A percentile compares a stretch with the other conserved stretches of the same genome.
These are phyloP conservation scores for Alternaria infectoria DNA, from an alignment of 2,329 filamentous ascomycete species.

Conservation along the genomic window DNA sequence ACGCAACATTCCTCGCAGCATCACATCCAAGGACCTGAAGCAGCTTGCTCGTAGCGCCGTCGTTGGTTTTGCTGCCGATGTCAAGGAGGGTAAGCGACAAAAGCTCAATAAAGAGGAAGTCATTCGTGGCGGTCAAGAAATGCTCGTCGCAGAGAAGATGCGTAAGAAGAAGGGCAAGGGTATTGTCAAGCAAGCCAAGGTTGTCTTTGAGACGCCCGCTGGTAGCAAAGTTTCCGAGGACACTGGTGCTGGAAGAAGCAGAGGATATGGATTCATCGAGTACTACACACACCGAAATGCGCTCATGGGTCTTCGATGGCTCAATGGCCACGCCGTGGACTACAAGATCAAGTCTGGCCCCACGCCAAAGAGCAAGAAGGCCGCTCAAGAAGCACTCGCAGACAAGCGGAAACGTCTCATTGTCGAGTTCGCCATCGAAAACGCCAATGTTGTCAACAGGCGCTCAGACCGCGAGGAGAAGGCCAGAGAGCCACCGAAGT, in stretches of 20 bases:
- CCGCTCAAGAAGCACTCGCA: conserved; percentile 53
- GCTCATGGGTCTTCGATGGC: conserved; percentile 90
- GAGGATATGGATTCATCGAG: conserved; percentile 97
- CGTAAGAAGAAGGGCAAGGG: conserved; percentile 84
- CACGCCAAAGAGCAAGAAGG: conserved; percentile 48
- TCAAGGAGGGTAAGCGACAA: conserved; percentile 76
- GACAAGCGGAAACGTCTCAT: conserved; percentile 90
- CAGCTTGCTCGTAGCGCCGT: conserved; percentile 89
- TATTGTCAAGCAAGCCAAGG: conserved; percentile 89
- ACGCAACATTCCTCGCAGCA: conserved; percentile 84
- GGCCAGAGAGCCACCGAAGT: conserved; percentile 53
- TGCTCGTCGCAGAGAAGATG: conserved; percentile 78
- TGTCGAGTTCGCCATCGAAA: conserved; percentile 97
- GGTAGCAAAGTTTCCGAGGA: conserved; percentile 83
- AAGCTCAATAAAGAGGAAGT: conserved; percentile 91
- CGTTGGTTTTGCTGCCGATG: conserved; percentile 90
- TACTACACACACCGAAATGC: conserved; percentile 93
- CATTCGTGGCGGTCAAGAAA: conserved; percentile 77
- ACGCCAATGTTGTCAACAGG: conserved; percentile 90
- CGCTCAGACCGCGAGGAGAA: conserved; percentile 70
- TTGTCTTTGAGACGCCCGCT: conserved; percentile 87
- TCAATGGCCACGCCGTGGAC: conserved; percentile 77
- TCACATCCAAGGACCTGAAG: conserved; percentile 88
- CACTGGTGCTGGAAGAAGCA: conserved; percentile 78
- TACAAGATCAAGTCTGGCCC: conserved; percentile 57